These are phyloP conservation scores for Trichosporon sp. DNA, from an alignment of 1,284 basidiomycete genomes.

Conservation along the genomic window DNA sequence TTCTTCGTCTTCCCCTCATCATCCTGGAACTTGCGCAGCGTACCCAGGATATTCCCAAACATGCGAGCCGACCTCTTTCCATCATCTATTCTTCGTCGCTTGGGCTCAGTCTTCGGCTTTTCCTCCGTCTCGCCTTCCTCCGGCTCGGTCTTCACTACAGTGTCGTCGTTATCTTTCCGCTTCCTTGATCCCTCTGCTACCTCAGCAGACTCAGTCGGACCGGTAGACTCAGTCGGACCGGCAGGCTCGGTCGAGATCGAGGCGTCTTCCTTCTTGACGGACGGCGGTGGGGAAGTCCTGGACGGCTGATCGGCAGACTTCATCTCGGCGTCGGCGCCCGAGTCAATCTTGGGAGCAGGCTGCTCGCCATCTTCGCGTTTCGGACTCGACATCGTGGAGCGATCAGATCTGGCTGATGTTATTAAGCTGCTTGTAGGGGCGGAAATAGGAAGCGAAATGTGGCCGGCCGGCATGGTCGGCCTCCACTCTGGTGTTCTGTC, in stretches of 20 bases:
- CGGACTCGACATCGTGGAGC: background rate
- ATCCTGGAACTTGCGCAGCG: constrained; percentile 46
- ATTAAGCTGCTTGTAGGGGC: too few relatives aligned
- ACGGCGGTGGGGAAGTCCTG: too few relatives aligned
- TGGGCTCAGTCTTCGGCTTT: background rate
- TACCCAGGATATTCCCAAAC: constrained; percentile 46
- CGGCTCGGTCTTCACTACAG: background rate
- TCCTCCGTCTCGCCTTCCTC: background rate
- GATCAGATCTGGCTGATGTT: background rate
- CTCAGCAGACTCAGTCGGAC: too few relatives aligned
- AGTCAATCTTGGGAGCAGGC: background rate
- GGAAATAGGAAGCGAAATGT: too few relatives aligned
- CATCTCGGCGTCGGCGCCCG: background rate
- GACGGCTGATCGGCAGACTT: too few relatives aligned
- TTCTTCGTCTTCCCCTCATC: constrained; percentile 40
- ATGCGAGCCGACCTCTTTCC: constrained; percentile 40
- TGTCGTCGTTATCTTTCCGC: background rate
- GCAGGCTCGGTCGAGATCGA: too few relatives aligned
- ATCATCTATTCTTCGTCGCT: constrained; percentile 35
- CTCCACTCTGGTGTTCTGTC: background rate
- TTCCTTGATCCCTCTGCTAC: background rate
- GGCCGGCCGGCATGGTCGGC: too few relatives aligned
- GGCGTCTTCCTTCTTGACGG: too few relatives aligned
- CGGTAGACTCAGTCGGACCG: too few relatives aligned
- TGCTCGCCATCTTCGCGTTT: background rate